Evolutionary conservation across 1,284 basidiomycete species (phyloP).

Genomic region (Austropuccinia psidii): DNA sequence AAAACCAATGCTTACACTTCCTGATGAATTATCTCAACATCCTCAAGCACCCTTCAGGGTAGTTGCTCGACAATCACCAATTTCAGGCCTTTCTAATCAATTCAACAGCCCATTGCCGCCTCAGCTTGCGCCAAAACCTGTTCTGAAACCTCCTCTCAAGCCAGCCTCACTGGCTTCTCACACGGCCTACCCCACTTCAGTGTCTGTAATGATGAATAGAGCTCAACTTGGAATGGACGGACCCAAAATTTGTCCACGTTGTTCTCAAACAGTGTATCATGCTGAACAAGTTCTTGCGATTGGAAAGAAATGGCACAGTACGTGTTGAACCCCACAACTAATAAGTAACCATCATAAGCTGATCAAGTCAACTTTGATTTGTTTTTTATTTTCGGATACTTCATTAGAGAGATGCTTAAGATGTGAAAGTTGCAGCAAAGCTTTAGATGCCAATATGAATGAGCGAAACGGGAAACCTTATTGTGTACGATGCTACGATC

Average conservation of each 20-base stretch:
- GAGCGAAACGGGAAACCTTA: slow-evolving; percentile 27
- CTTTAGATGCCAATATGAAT: not conserved
- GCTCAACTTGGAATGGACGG: too few species aligned
- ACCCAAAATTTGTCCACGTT: slow-evolving; percentile 7
- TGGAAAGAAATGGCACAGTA: slow-evolving; percentile 33
- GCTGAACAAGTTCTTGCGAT: slow-evolving; percentile 26
- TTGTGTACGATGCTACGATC: slow-evolving; percentile 15
- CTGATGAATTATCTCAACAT: not conserved
- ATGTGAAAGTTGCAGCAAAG: slow-evolving; percentile 1
- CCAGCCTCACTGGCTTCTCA: not conserved
- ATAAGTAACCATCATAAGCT: not conserved
- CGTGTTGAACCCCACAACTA: not conserved
- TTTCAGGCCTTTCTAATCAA: not conserved
- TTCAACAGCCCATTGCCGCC: not conserved
- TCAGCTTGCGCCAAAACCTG: not conserved
- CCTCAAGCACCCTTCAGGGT: not conserved
- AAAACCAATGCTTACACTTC: too few species aligned
- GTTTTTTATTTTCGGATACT: not conserved
- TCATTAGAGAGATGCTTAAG: slow-evolving; percentile 25
- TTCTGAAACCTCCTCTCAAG: not conserved
- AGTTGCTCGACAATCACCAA: not conserved
- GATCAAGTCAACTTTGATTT: not conserved
- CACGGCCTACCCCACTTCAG: not conserved
- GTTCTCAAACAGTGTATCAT: slow-evolving; percentile 19
- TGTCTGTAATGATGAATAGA: too few species aligned